Percentiles rank a stretch among this genome's conserved stretches.
phyloP scores from a whole-genome alignment of 345 rosid genomes.

The Populus simonii region DNA sequence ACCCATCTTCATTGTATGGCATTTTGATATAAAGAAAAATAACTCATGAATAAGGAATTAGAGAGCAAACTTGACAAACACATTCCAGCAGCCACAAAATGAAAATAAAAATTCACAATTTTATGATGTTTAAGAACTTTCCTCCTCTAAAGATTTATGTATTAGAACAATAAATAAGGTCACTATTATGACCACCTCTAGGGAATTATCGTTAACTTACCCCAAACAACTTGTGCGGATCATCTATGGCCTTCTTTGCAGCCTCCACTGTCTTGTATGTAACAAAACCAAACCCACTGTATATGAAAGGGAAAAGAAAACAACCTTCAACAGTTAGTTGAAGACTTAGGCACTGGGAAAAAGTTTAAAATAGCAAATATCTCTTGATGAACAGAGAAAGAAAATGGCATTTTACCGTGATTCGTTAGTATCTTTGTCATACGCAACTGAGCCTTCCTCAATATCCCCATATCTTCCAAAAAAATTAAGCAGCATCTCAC shows the following conservation, averaged over 20 bases:
- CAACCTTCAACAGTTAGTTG: background rate
- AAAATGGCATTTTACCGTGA: conserved; percentile 36
- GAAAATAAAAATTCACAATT: background rate
- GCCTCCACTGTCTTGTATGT: conserved; percentile 59
- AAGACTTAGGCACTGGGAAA: background rate
- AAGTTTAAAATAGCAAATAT: background rate
- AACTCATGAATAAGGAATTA: background rate
- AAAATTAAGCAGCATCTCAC: conserved; percentile 49
- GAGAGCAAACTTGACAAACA: background rate
- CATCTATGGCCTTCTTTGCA: conserved; percentile 60
- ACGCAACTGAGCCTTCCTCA: conserved; percentile 70
- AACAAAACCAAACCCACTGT: conserved; percentile 69
- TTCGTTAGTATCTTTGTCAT: conserved; percentile 63
- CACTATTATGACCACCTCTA: background rate
- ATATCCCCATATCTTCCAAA: conserved; percentile 57
- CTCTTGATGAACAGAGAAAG: background rate
- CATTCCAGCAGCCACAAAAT: background rate
- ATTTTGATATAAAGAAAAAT: too few relatives aligned
- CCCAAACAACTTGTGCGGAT: conserved; percentile 56
- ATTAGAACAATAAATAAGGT: background rate
- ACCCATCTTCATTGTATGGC: background rate
- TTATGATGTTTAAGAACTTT: background rate
- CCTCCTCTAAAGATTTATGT: background rate
- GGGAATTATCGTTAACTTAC: conserved; percentile 24
- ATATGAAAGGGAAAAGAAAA: conserved; percentile 12